Evolutionary conservation across 208 protist species (phyloP).

Genomic region (Wallacemonas rigidus): DNA sequence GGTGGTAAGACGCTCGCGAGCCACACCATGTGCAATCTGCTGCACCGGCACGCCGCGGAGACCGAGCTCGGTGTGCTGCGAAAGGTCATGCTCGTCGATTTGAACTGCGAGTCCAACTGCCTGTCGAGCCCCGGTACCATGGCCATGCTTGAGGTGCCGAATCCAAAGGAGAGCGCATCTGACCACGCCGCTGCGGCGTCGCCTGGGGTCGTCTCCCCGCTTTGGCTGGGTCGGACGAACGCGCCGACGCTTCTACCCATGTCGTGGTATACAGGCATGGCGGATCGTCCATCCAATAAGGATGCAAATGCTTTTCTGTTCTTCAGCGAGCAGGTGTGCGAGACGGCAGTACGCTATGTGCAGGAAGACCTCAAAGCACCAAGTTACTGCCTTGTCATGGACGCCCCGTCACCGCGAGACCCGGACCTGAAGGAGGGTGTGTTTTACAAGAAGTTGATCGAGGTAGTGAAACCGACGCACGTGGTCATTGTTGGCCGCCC

Average conservation of each 20-base stretch:
- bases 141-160: constrained; percentile 35
- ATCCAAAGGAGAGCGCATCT: constrained; percentile 6
- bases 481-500: constrained; percentile 68
- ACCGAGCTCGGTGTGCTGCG: constrained; percentile 11
- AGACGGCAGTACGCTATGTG: constrained; percentile 41
- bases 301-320: constrained; percentile 45
- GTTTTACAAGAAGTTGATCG: constrained; percentile 77
- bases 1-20: constrained; percentile 70
- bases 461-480: constrained; percentile 71
- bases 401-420: constrained; percentile 58
- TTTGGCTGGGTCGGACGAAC: constrained; percentile 55
- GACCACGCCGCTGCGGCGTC: constrained; percentile 11
- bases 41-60: constrained; percentile 29
- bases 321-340: constrained; percentile 65
- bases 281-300: constrained; percentile 35
- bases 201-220: constrained; percentile 17
- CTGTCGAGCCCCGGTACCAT: constrained; percentile 74
- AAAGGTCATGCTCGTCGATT: constrained; percentile 51
- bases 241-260: constrained; percentile 51
- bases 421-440: constrained; percentile 53
- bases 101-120: constrained; percentile 78
- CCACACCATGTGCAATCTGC: constrained; percentile 76
- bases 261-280: constrained; percentile 56
- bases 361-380: constrained; percentile 35
- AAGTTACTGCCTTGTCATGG: constrained; percentile 57